These are phyloP conservation scores for Parachlorella kessleri DNA, from an alignment of 139 green algal genomes.

Conservation along the genomic window DNA sequence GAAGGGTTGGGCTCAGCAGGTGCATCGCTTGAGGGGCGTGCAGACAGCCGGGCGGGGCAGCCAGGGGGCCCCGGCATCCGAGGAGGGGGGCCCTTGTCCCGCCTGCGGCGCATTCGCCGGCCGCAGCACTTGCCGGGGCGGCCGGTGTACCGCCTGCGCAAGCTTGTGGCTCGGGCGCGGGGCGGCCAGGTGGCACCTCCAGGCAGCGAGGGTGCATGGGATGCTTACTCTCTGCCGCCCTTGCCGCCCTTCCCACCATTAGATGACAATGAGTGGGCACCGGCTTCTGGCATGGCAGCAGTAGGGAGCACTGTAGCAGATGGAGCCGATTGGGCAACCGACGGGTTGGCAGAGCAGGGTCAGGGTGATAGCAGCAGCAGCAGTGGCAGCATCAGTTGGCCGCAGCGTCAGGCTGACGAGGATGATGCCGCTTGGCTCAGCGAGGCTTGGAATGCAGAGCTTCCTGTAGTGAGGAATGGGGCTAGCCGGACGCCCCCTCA, in stretches of 20 bases:
- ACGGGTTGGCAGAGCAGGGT: neutral
- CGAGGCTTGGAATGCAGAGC: no score
- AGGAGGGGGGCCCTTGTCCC: neutral
- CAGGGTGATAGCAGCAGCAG: neutral
- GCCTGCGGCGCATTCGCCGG: slow-evolving; percentile 1
- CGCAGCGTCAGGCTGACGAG: slow-evolving; percentile 29
- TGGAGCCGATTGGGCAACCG: neutral
- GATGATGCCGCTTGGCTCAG: no score
- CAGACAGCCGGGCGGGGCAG: neutral
- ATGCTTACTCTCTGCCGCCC: neutral
- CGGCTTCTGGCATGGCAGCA: neutral
- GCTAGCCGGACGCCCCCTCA: no score
- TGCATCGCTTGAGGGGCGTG: neutral
- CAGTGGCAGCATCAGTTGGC: slow-evolving; percentile 7
- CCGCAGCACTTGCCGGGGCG: slow-evolving; percentile 38
- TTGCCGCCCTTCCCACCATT: neutral
- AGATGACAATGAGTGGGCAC: slow-evolving; percentile 10
- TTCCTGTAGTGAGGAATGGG: no score
- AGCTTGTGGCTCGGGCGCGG: slow-evolving; percentile 24
- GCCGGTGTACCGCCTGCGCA: slow-evolving; percentile 32
- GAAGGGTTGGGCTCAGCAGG: no score
- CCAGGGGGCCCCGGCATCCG: no score
- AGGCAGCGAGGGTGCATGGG: neutral
- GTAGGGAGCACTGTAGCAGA: neutral
- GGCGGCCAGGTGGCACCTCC: neutral